Percentiles rank a stretch among this genome's conserved stretches.
phyloP scores from a whole-genome alignment of 495 filamentous ascomycete species.

The Staphylotrichum longicolle region DNA sequence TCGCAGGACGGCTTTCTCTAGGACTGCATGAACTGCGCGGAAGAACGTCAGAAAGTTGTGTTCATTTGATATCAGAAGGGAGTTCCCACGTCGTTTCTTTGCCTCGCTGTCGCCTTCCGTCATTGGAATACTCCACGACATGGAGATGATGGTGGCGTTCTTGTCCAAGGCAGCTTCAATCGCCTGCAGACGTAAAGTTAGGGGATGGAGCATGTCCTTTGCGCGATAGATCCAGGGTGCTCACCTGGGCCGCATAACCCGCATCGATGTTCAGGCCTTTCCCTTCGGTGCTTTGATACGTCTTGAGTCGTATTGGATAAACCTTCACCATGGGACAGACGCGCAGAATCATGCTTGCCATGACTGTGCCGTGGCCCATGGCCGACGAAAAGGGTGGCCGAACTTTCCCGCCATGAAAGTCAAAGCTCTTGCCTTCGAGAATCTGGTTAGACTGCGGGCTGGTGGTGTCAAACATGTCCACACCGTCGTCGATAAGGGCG shows the following conservation, averaged over 20 bases:
- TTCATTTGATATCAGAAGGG: not conserved
- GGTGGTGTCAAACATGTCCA: not conserved
- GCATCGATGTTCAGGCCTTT: not conserved
- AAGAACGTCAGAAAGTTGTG: not conserved
- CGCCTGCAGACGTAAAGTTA: not conserved
- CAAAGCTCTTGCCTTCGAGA: constrained; percentile 4
- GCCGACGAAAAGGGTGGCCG: not conserved
- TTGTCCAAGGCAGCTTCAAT: not conserved
- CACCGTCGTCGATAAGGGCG: not conserved
- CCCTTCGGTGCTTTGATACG: not conserved
- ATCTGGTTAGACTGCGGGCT: not conserved
- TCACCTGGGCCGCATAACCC: constrained; percentile 3
- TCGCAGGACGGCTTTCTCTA: not conserved
- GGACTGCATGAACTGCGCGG: not conserved
- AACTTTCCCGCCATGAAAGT: constrained; percentile 1
- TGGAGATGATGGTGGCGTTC: not conserved
- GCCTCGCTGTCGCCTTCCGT: not conserved
- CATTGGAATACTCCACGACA: not conserved
- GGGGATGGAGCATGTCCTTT: not conserved
- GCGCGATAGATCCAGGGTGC: too few relatives aligned
- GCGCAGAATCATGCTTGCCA: not conserved
- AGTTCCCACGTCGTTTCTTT: not conserved
- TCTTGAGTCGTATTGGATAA: not conserved
- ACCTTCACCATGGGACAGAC: not conserved
- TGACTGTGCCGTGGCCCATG: not conserved